Base-by-base conservation (phyloP, 768 basidiomycete species). In the Hypholoma fasciculare region DNA sequence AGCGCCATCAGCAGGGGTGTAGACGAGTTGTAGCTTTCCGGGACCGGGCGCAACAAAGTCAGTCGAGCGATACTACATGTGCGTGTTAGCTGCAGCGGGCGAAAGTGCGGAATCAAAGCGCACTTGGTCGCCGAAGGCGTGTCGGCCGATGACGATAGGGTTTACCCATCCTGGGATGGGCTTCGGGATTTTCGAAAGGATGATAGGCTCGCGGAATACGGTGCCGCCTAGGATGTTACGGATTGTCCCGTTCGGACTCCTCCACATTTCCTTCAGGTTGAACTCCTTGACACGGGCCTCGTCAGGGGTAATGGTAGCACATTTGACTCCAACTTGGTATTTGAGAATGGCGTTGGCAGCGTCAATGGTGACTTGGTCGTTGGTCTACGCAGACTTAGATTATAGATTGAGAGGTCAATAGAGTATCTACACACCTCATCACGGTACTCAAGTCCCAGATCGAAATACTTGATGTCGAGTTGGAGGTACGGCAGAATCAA, bases 231-330 rank as follows among this genome's bases (percentile, higher is more conserved):
- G 87, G 69, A 98, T 97, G 72, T 99, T 99, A 61, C 96, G 90
- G 74, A 98, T 98, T 1, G 96, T 96, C 65, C 95, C 96, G 73
- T 97, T 97, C 6, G 96, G 96, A 68, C 92, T 94, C 79, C 81
- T 90, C 96, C 94, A 97, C 96, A 99, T 99, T 75, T 96, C 87
- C 82, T 97, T 98, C 70, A 99, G 82, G 50, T 94, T 92, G 84
- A 97, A 99, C 75, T 98, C 97, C 71, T 95, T 77, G 48, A 98
- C 94, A 57, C 96, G 89, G 20, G 87, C 94, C 72, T 98, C 96
- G 70, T 99, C 97, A 6, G 97, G 97, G 1, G 97, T 99, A 76
- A 98, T 98, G 46, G 96, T 98, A 40, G 96, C 96, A 77, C 96
- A 99, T 76, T 99, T 99, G 78, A 98, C 95, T 62, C 96, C 97